Conservation (phyloP, 305 asterid genomes). For the Solanum hybrid region DNA sequence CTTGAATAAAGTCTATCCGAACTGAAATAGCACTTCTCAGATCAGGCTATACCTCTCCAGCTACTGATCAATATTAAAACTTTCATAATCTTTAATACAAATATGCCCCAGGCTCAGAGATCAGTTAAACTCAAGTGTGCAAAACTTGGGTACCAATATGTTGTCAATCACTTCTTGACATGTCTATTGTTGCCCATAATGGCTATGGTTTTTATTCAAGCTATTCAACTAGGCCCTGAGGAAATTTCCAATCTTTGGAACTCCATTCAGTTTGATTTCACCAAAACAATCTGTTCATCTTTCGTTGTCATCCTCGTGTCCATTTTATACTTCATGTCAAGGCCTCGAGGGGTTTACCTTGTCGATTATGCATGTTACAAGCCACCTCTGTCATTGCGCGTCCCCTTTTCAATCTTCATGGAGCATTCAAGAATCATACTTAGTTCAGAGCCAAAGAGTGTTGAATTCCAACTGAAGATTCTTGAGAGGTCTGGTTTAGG, state of each 20-base stretch:
- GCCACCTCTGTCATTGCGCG: constrained; percentile 15
- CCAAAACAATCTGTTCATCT: neutral
- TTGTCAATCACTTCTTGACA: constrained; percentile 1
- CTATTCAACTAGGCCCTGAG: neutral
- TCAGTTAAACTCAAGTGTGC: constrained; percentile 2
- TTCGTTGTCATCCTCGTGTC: neutral
- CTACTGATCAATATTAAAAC: neutral
- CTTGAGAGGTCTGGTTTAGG: constrained; percentile 26
- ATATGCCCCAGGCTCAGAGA: neutral
- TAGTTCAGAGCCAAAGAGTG: constrained; percentile 15
- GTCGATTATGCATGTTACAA: constrained; percentile 23
- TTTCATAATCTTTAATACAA: neutral
- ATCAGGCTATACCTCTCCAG: neutral
- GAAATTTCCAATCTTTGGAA: neutral
- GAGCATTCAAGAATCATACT: constrained; percentile 14
- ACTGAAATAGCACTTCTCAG: neutral
- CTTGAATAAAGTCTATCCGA: neutral
- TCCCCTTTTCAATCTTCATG: constrained; percentile 18
- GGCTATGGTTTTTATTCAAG: neutral
- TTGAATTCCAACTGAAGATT: constrained; percentile 19
- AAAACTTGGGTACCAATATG: constrained; percentile 5
- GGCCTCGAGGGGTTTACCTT: constrained; percentile 15
- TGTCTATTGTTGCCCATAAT: neutral
- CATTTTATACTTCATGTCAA: constrained; percentile 10
- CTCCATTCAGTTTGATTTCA: neutral